A percentile compares a stretch with the other conserved stretches of the same genome.
Evolutionary conservation across 2,329 filamentous ascomycete genomes (phyloP).

Genomic region (Gaeumannomyces tritici): DNA sequence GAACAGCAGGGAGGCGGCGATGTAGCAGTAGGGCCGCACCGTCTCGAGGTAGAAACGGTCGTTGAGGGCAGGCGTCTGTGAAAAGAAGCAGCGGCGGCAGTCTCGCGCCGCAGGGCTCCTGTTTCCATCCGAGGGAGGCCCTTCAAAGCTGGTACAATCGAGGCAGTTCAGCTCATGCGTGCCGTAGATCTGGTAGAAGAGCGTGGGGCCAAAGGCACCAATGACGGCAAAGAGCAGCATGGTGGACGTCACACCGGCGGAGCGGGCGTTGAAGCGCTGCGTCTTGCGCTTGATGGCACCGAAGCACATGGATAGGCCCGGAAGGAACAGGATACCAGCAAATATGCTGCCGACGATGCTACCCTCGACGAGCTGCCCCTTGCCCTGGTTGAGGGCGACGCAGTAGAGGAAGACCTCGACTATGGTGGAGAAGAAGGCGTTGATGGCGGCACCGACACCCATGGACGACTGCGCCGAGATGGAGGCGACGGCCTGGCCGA

Average conservation of each 20-base stretch:
- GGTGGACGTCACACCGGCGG: constrained; percentile 91
- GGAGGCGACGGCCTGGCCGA: constrained; percentile 94
- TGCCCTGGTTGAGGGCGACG: constrained; percentile 84
- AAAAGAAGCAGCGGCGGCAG: constrained; percentile 90
- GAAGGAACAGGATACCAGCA: constrained; percentile 87
- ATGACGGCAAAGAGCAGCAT: constrained; percentile 97
- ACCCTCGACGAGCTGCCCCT: constrained; percentile 86
- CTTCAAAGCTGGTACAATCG: constrained; percentile 41
- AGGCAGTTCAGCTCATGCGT: constrained; percentile 91
- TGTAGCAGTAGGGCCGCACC: constrained; percentile 87
- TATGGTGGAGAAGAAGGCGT: constrained; percentile 95
- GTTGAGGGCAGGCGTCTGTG: constrained; percentile 71
- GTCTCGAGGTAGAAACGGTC: constrained; percentile 87
- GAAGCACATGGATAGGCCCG: constrained; percentile 96
- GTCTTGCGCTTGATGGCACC: constrained; percentile 97
- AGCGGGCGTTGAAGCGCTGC: constrained; percentile 94
- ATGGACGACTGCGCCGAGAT: constrained; percentile 98
- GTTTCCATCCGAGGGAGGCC: constrained; percentile 12
- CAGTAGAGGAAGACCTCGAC: constrained; percentile 98
- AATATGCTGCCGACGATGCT: constrained; percentile 98
- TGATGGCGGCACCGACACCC: constrained; percentile 93
- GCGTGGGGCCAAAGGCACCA: constrained; percentile 85
- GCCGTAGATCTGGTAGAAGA: constrained; percentile 98
- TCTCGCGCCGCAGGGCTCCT: constrained; percentile 46
- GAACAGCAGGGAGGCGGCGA: constrained; percentile 77